These are phyloP conservation scores for Diaporthe sp. DNA, from an alignment of 2,329 filamentous ascomycete species.

Conservation along the genomic window DNA sequence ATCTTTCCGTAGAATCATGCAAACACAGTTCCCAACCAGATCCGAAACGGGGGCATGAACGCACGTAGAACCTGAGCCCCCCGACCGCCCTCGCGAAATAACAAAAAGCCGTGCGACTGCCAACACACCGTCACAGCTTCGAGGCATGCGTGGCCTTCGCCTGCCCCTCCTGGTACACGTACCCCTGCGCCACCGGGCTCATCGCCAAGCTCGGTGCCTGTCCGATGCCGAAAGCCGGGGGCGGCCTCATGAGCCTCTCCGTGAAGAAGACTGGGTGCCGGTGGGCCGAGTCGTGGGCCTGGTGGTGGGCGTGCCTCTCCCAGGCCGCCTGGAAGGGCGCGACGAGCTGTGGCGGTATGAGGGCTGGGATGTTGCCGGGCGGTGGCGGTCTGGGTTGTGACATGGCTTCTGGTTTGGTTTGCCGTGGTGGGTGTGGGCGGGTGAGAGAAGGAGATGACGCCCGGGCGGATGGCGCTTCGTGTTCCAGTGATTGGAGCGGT, in stretches of 20 bases:
- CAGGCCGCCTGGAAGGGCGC: slow-evolving; percentile 46
- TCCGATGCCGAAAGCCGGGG: slow-evolving; percentile 52
- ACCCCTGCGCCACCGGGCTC: slow-evolving; percentile 72
- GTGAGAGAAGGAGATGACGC: background rate
- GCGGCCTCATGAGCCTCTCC: slow-evolving; percentile 69
- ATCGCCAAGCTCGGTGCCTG: slow-evolving; percentile 36
- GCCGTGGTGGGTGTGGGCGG: background rate
- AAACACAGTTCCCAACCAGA: too few relatives aligned
- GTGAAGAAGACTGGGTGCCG: slow-evolving; percentile 85
- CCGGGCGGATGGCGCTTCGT: background rate
- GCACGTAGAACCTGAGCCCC: background rate
- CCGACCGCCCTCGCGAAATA: background rate
- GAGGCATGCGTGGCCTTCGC: slow-evolving; percentile 47
- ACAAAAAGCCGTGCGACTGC: background rate
- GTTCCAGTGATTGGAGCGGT: too few relatives aligned
- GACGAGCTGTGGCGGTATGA: slow-evolving; percentile 43
- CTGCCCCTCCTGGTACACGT: slow-evolving; percentile 67
- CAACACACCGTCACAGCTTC: slow-evolving; percentile 53
- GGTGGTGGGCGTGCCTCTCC: slow-evolving; percentile 45
- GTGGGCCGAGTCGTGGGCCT: slow-evolving; percentile 67
- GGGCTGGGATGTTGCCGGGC: slow-evolving; percentile 44
- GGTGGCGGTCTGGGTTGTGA: slow-evolving; percentile 36
- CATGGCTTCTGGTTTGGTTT: slow-evolving; percentile 16
- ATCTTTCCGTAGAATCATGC: background rate
- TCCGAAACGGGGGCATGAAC: background rate